Evolutionary conservation across 176 grass and related monocot genomes (phyloP).

Genomic region (Avena atlantica): DNA sequence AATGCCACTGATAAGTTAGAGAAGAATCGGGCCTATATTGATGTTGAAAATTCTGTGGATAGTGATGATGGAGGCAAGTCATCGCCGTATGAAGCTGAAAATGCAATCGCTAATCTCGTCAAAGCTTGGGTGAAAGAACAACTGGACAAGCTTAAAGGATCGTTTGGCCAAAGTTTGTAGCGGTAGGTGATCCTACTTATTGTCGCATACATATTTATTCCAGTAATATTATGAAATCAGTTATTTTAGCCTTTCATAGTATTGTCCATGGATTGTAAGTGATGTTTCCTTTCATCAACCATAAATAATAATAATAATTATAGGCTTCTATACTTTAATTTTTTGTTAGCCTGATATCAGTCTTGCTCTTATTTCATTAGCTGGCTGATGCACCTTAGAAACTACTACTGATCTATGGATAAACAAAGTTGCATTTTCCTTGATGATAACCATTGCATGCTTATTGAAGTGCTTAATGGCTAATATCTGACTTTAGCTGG

Average conservation of each 20-base stretch:
- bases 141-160: constrained; percentile 64
- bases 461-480: background rate
- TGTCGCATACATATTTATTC: background rate
- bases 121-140: constrained; percentile 75
- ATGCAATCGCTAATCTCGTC: constrained; percentile 67
- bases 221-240: constrained; percentile 2
- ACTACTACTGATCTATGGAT: background rate
- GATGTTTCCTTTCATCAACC: background rate
- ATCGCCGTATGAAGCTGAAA: constrained; percentile 76
- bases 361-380: background rate
- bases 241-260: constrained; percentile 2
- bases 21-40: constrained; percentile 78
- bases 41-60: constrained; percentile 71
- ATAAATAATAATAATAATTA: background rate
- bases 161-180: constrained; percentile 63
- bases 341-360: background rate
- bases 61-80: constrained; percentile 73
- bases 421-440: constrained; percentile 1
- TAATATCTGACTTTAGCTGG: background rate
- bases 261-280: constrained; percentile 2
- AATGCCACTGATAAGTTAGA: constrained; percentile 81
- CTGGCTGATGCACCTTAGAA: background rate
- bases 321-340: constrained; percentile 12
- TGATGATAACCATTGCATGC: background rate
- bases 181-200: constrained; percentile 66